Evolutionary conservation across 2,329 filamentous ascomycete species (phyloP).

Genomic region (Colletotrichum kahawae): DNA sequence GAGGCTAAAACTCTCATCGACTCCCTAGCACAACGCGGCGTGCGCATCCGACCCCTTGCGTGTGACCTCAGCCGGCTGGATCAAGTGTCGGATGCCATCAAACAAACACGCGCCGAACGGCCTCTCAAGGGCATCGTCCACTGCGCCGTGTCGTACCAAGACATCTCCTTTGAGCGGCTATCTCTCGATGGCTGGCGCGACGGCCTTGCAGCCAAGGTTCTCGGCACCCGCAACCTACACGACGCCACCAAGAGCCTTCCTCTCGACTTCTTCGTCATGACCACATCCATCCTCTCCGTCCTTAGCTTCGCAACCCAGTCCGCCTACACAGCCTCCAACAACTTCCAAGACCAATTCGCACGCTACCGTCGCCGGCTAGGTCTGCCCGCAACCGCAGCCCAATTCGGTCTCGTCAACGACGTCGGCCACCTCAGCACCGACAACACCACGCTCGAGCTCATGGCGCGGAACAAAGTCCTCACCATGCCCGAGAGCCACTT

Average conservation of each 20-base stretch:
- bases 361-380: not conserved
- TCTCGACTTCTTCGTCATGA: not conserved
- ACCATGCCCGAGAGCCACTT: not conserved
- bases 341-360: not conserved
- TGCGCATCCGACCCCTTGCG: not conserved
- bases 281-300: not conserved
- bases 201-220: not conserved
- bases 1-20: not conserved
- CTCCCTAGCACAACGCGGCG: not conserved
- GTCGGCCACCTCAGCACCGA: not conserved
- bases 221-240: not conserved
- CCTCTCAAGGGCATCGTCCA: not conserved
- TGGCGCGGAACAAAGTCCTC: not conserved
- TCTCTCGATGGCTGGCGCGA: not conserved
- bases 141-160: not conserved
- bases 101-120: not conserved
- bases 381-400: not conserved
- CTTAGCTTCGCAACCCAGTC: not conserved
- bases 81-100: fast-evolving
- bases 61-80: not conserved
- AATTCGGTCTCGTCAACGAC: not conserved
- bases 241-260: not conserved
- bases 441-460: not conserved
- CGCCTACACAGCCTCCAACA: not conserved
- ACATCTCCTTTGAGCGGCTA: not conserved